phyloP scores from a whole-genome alignment of 441 rosid species.

The Adansonia rubrostipa region DNA sequence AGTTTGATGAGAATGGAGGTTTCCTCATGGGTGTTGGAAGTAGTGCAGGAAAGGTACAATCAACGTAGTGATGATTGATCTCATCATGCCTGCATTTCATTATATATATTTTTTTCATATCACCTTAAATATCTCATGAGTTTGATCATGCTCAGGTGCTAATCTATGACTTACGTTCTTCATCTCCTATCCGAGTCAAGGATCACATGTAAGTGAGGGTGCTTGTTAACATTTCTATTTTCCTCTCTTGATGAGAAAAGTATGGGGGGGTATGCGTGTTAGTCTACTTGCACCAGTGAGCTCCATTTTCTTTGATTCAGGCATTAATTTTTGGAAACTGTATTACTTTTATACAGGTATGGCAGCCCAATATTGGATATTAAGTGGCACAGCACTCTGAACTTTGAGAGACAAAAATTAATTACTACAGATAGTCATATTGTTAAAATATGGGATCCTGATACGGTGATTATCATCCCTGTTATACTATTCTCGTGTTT shows the following conservation, averaged over 20 bases:
- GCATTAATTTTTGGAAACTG: slow-evolving; percentile 25
- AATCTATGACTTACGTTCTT: slow-evolving; percentile 85
- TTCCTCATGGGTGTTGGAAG: slow-evolving; percentile 88
- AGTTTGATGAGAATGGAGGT: slow-evolving; percentile 81
- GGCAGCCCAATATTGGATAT: slow-evolving; percentile 86
- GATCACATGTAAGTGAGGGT: slow-evolving; percentile 81
- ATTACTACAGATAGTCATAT: slow-evolving; percentile 79
- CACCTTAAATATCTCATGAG: not conserved
- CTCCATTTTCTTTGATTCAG: slow-evolving; percentile 13
- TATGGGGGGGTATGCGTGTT: not conserved
- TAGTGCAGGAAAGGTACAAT: slow-evolving; percentile 81
- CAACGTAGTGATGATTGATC: slow-evolving; percentile 5
- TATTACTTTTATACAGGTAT: slow-evolving; percentile 55
- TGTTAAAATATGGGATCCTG: slow-evolving; percentile 97
- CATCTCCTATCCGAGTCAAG: slow-evolving; percentile 72
- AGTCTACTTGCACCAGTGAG: not conserved
- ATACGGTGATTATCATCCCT: slow-evolving; percentile 52
- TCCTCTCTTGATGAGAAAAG: not conserved
- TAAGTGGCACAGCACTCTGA: slow-evolving; percentile 86
- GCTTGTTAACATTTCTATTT: not conserved
- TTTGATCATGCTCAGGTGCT: slow-evolving; percentile 60
- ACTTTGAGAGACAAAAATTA: slow-evolving; percentile 72
- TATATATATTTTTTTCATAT: not conserved
- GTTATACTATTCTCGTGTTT: not conserved
- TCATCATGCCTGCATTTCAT: not conserved